Evolutionary conservation across 2,329 filamentous ascomycete species (phyloP), one percentile per base, ranked within the genome.

Genomic region (Mollisia scopiformis): DNA sequence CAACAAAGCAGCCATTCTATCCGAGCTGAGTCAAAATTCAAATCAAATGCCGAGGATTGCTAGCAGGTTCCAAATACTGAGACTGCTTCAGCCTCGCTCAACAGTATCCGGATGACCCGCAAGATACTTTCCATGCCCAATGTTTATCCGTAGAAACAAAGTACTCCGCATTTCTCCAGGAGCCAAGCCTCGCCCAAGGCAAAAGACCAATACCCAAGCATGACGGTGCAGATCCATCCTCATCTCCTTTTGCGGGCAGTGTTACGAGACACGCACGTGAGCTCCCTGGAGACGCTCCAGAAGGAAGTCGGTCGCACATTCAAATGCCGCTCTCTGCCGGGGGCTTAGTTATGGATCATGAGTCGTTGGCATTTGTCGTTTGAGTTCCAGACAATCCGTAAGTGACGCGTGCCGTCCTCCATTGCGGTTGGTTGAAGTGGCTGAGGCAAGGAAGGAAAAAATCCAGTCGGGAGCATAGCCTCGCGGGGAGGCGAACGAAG

Each of bases 201-300:
- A 51, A 47, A 33, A 53, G 30, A 35, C 19, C 49, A 31, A 43
- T 13, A 11, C 43, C 46, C 52, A 52, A 52, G 47, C 23, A 57
- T 56, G 25, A 33, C 33, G 59, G 41, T 19, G 55, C 46, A 49
- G 47, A 61, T 47, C 58, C 13, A 28, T 19, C 25, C n/a, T 49
- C 56, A 54, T 62, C 56, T 52, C 16, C 39, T 10, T 43, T n/a
- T 16, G 52, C 27, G 28, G 60, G 60, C 60, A 57, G 56, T 62
- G 59, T 58, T 47, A 51, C 39, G 37, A 33, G 35, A 56, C 28
- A 62, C 49, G 58, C 39, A 53, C 28, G 31, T 30, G 50, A 30
- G 30, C 31, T 13, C 31, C 16, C 31, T 13, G 11, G 3, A 35
- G 11, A 28, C 13, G 6, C 11, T 25, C 23, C 21, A 16, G 2